Evolutionary conservation across 1,139 yeast species (phyloP).

Genomic region (Yamadazyma aaseri): DNA sequence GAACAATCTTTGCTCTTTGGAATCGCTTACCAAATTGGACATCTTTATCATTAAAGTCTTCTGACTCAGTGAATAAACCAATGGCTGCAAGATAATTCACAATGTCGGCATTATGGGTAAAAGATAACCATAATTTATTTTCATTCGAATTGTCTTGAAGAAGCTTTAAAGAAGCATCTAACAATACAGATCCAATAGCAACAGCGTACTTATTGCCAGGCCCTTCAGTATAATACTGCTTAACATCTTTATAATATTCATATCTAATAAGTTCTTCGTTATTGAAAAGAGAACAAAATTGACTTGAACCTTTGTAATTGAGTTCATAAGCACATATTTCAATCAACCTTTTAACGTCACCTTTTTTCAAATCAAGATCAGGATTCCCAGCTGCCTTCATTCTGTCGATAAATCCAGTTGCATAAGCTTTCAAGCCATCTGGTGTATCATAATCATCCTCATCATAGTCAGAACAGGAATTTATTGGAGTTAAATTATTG

Average conservation of each 20-base stretch:
- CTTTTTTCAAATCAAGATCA: conserved; percentile 34
- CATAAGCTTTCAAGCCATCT: conserved; percentile 2
- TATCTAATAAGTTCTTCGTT: conserved; percentile 45
- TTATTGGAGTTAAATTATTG: conserved; percentile 36
- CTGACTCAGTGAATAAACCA: conserved; percentile 35
- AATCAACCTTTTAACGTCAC: conserved; percentile 41
- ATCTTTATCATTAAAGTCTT: conserved; percentile 20
- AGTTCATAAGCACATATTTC: conserved; percentile 56
- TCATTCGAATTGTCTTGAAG: conserved; percentile 30
- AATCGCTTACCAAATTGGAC: conserved; percentile 44
- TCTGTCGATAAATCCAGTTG: conserved; percentile 32
- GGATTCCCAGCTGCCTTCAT: conserved; percentile 33
- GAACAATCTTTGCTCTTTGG: conserved; percentile 48
- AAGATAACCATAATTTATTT: conserved; percentile 43
- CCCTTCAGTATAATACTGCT: conserved; percentile 47
- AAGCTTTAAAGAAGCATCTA: conserved; percentile 48
- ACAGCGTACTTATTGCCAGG: conserved; percentile 46
- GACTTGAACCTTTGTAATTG: conserved; percentile 48
- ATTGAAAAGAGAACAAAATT: conserved; percentile 50
- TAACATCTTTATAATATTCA: conserved; percentile 45
- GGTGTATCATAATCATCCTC: conserved; percentile 10
- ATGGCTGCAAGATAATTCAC: conserved; percentile 49
- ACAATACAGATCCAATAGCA: conserved; percentile 46
- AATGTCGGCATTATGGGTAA: conserved; percentile 62
- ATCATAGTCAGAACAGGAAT: conserved; percentile 20